Evolutionary conservation across 345 rosid genomes (phyloP), one percentile per base, ranked within the genome.

Genomic region (Nephelium lappaceum): DNA sequence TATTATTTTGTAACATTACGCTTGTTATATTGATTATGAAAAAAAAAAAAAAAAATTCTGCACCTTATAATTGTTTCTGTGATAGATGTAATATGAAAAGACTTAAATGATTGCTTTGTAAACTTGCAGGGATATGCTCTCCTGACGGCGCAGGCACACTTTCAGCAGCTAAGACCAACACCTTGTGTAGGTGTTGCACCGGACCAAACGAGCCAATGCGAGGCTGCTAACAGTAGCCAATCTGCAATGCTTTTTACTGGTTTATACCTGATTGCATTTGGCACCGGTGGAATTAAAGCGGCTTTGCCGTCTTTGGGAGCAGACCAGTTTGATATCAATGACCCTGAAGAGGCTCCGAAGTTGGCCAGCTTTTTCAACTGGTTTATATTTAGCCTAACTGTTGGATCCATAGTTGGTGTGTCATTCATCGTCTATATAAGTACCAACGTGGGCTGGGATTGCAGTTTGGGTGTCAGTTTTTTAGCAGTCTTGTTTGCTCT

Each of bases 341-440:
- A 89, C 67, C 91, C 88, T 0, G 81, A 83, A 66, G 90, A 83
- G 61, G 90, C 85, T n/a, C 51, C 80, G 21, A 68, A 81, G 23
- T 19, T 86, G 67, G 86, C 92, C 8, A 88, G 91, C 71, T 91
- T 80, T 77, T 89, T 91, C 84, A 91, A 91, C 85, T 91, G 92
- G 92, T 85, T 87, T 82, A 66, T 91, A 80, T 81, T 89, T 67
- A 88, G 92, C 81, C 70, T 87, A 58, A 83, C 87, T 47, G 8
- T 41, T 14, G 95, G 95, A 38, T 80, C 83, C 42, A 84, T 87
- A 27, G 0, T 84, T 0, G 91, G 92, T 0, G 92, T 89, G 27
- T 87, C 92, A n/a, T 75, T 88, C 25, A 5, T 89, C 12, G 88
- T 88, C 0, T 91, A 92, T 89, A 84, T 91, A 11, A 80, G 88